Evolutionary conservation across 352 stramenopile species (phyloP).

Genomic region (Discostella stelligera): DNA sequence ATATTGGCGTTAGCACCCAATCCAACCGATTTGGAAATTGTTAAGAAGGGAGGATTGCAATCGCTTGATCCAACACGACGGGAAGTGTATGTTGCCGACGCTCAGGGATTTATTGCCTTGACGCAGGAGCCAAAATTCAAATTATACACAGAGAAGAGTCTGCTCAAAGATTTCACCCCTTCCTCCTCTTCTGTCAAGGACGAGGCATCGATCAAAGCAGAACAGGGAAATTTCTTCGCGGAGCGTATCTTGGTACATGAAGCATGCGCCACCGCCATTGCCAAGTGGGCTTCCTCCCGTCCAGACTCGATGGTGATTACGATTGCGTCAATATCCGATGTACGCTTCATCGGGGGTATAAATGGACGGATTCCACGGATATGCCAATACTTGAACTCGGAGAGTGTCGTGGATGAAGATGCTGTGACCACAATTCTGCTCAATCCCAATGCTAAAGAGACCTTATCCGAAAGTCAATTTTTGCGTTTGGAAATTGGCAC

Average conservation of each 20-base stretch:
- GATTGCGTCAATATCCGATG: slow-evolving; percentile 59
- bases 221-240: slow-evolving; percentile 66
- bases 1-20: slow-evolving; percentile 67
- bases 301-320: slow-evolving; percentile 57
- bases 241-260: slow-evolving; percentile 75
- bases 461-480: slow-evolving; percentile 63
- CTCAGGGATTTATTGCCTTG: slow-evolving; percentile 70
- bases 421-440: slow-evolving; percentile 76
- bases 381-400: slow-evolving; percentile 31
- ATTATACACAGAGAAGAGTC: slow-evolving; percentile 72
- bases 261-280: slow-evolving; percentile 53
- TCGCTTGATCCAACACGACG: slow-evolving; percentile 54
- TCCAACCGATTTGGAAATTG: slow-evolving; percentile 54
- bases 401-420: slow-evolving; percentile 57
- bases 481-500: slow-evolving; percentile 78
- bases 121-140: slow-evolving; percentile 71
- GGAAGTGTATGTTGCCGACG: slow-evolving; percentile 67
- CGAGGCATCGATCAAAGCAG: slow-evolving; percentile 32
- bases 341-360: slow-evolving; percentile 68
- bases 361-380: slow-evolving; percentile 74
- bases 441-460: slow-evolving; percentile 75
- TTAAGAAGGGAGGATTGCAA: slow-evolving; percentile 59
- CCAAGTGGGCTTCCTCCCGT: slow-evolving; percentile 52
- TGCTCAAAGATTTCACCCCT: slow-evolving; percentile 68
- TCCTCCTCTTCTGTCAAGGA: slow-evolving; percentile 19